Evolutionary conservation across 352 stramenopile genomes (phyloP), one percentile per base, ranked within the genome.

Genomic region (Aphanomyces euteiches): DNA sequence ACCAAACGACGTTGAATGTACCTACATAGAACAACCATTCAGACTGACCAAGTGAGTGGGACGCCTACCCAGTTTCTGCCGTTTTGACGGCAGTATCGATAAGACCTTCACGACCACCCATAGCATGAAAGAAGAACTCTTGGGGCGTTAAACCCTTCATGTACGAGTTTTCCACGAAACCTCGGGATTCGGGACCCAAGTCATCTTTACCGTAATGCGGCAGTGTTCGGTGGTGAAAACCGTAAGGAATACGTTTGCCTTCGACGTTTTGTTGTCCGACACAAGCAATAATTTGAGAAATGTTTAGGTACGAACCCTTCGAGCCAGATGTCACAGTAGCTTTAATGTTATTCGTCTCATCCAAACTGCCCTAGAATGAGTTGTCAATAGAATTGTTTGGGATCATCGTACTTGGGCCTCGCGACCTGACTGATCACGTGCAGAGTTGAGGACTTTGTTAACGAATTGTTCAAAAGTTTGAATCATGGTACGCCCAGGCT

Each of bases 31-130:
- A 61, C 28, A 28, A 0, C 28, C 28, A 41, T 40, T 61, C 19
- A 61, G 15, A 61, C 3, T 28, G 28, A 2, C 28, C 28, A 28
- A 28, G 28, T 28, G 28, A 28, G 28, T 28, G 28, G 1, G 28
- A 28, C 2, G n/a, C 28, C 76, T 99, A 99, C 45, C 98, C 98
- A 36, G 97, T 99, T 75, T 99, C 94, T 43, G 97, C 96, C 7
- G 98, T 99, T 84, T 99, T 99, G 74, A 98, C 98, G 36, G 98
- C 98, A 17, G 98, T 99, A 93, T 99, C 98, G 82, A 99, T 99
- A 60, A 98, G 82, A 92, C 95, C 98, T 91, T 99, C 97, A 76
- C 96, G 92, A 83, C 96, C 96, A 90, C 96, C 96, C 97, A 99
- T 99, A 28, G 98, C 97, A 84, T 99, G 97, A 77, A 99, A 99